phyloP scores from a whole-genome alignment of 352 stramenopile species.

The Blastocystis sp. region DNA sequence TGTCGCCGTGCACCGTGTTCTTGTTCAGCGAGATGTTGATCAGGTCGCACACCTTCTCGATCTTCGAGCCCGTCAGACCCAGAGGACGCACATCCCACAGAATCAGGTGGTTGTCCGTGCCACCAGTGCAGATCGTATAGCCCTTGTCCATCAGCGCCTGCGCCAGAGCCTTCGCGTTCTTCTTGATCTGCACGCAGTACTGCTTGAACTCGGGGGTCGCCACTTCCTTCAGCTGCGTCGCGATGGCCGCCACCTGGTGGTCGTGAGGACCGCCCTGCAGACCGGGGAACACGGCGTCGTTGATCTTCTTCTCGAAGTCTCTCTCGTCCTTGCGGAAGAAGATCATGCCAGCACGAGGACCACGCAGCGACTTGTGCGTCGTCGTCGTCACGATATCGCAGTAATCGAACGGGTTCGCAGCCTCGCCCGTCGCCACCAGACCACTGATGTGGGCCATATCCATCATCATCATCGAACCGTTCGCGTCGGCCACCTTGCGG shows the following conservation, averaged over 20 bases:
- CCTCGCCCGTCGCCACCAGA: slow-evolving; percentile 90
- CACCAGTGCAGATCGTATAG: slow-evolving; percentile 92
- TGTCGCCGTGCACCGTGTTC: slow-evolving; percentile 93
- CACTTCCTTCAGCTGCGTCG: slow-evolving; percentile 94
- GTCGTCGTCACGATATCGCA: slow-evolving; percentile 98
- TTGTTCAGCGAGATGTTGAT: slow-evolving; percentile 98
- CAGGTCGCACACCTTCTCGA: slow-evolving; percentile 95
- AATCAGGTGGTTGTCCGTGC: slow-evolving; percentile 98
- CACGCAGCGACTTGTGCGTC: slow-evolving; percentile 96
- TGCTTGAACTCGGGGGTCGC: slow-evolving; percentile 91
- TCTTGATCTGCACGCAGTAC: slow-evolving; percentile 87
- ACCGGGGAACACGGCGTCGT: slow-evolving; percentile 95
- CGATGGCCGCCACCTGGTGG: slow-evolving; percentile 96
- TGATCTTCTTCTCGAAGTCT: slow-evolving; percentile 89
- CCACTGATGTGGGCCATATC: slow-evolving; percentile 99
- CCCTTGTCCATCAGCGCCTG: slow-evolving; percentile 85
- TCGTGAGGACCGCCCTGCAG: slow-evolving; percentile 82
- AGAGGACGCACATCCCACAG: slow-evolving; percentile 92
- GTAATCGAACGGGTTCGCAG: slow-evolving; percentile 90
- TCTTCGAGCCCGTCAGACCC: slow-evolving; percentile 92
- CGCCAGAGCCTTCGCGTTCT: slow-evolving; percentile 89
- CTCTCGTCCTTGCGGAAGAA: slow-evolving; percentile 93
- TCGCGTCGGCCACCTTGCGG: slow-evolving; percentile 94
- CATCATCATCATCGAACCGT: slow-evolving; percentile 92
- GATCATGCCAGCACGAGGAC: slow-evolving; percentile 95